These are phyloP conservation scores for Cucurbita pepo DNA, from an alignment of 306 rosid genomes.

Conservation along the genomic window DNA sequence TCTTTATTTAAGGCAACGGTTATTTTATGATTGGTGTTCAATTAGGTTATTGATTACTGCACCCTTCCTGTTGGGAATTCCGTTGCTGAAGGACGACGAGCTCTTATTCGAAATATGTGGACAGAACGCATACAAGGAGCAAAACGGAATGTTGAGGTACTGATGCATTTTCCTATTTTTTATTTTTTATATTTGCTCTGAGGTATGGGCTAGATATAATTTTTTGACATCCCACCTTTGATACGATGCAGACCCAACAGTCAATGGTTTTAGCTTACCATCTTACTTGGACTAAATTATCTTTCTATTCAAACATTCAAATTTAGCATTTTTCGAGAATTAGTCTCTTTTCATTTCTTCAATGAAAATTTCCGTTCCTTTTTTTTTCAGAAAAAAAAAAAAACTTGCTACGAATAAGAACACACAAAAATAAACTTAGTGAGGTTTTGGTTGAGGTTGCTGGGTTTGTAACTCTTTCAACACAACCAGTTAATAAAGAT, in stretches of 20 bases:
- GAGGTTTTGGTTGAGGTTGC: too few relatives aligned
- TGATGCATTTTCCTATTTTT: background rate
- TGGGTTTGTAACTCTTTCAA: too few relatives aligned
- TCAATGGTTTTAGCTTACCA: background rate
- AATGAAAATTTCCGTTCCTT: too few relatives aligned
- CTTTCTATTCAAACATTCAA: too few relatives aligned
- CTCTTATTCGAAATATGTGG: slow-evolving; percentile 97
- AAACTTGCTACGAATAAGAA: too few relatives aligned
- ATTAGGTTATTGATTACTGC: slow-evolving; percentile 82
- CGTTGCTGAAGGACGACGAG: slow-evolving; percentile 83
- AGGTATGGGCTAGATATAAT: background rate
- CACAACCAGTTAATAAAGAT: too few relatives aligned
- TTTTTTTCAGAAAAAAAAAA: too few relatives aligned
- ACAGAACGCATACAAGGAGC: slow-evolving; percentile 94
- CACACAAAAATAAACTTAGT: too few relatives aligned
- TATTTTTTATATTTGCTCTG: background rate
- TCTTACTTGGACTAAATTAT: too few relatives aligned
- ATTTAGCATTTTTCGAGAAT: too few relatives aligned
- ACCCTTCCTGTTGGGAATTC: slow-evolving; percentile 61
- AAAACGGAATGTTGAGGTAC: slow-evolving; percentile 87
- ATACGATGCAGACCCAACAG: background rate
- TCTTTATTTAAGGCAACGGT: background rate
- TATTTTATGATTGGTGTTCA: slow-evolving; percentile 4
- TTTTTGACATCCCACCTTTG: background rate
- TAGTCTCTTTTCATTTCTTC: too few relatives aligned